Evolutionary conservation across 192 early-diverging fungal genomes (phyloP), one percentile per base, ranked within the genome.

Genomic region (Coemansia sp.): DNA sequence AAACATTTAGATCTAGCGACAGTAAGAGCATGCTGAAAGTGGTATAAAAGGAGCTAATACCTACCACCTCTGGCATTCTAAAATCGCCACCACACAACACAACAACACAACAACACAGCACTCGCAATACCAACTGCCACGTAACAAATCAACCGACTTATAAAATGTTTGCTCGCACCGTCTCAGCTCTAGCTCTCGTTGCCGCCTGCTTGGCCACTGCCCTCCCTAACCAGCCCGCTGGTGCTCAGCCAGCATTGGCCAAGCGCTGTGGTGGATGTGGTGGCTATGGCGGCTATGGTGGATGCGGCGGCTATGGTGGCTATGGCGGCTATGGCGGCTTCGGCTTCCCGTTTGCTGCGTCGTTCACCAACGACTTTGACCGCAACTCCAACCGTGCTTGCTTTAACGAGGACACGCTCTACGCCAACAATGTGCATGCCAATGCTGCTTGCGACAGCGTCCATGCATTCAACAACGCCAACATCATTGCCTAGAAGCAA

Each of bases 391-490:
- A 70, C 59, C 45, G 43, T 40, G 62, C 62, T 13, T 21, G 64
- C 62, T 70, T 21, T 11, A 70, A 70, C 37, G 69, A 70, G 24
- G 39, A 70, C 26, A 70, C 69, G 23, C 35, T 70, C 21, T 70
- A 60, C 23, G 18, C 48, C 35, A 70, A 70, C 56, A 50, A 70
- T 42, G 59, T 59, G 13, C 20, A 64, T 18, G 62, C 56, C 21
- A 64, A 63, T 3, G 18, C 24, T 8, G 42, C 37, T 35, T 48
- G 37, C 62, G 63, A 56, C 62, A 70, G 53, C n/a, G 21, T 64
- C 24, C 43, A 95, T 92, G 66, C 91, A 88, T 83, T 97, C 85
- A 62, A 93, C 93, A 69, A 94, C 88, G 63, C 63, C 50, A 63
- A 63, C 36, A 51, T 63, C 11, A 71, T 95, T 88, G 61, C 94